These are phyloP conservation scores for Grosmannia huntii DNA, from an alignment of 2,329 filamentous ascomycete species.

Conservation along the genomic window DNA sequence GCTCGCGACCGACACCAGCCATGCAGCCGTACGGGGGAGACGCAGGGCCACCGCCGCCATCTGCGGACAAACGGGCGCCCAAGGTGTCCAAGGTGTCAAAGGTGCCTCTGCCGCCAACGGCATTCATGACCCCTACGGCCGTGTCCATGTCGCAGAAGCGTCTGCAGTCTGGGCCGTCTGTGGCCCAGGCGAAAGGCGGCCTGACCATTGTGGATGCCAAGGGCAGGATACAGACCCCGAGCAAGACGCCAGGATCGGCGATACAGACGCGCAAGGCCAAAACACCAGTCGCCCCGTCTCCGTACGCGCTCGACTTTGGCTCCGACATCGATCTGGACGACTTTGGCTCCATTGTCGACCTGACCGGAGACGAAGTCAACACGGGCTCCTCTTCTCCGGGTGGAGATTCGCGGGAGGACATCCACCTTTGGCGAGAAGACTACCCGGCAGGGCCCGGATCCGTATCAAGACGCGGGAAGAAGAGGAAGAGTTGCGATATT, in stretches of 20 bases:
- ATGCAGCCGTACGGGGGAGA: not conserved
- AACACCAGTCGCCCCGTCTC: slow-evolving; percentile 17
- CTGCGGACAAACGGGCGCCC: not conserved
- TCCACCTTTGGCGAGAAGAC: slow-evolving; percentile 30
- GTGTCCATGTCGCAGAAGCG: not conserved
- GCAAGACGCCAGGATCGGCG: not conserved
- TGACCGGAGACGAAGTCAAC: slow-evolving; percentile 18
- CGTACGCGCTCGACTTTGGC: slow-evolving; percentile 14
- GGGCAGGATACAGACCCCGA: not conserved
- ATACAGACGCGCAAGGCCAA: slow-evolving; percentile 8
- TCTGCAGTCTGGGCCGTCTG: not conserved
- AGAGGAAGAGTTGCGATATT: slow-evolving; percentile 39
- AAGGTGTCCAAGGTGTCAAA: not conserved
- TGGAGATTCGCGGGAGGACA: slow-evolving; percentile 16
- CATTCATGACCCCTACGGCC: not conserved
- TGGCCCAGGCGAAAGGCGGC: not conserved
- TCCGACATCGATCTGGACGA: slow-evolving; percentile 16
- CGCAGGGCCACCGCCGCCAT: too few relatives aligned
- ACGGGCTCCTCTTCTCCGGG: slow-evolving; percentile 9
- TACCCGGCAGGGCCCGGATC: slow-evolving; percentile 26
- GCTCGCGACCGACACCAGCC: not conserved
- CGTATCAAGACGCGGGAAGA: slow-evolving; percentile 28
- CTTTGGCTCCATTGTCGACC: slow-evolving; percentile 20
- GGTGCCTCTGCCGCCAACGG: not conserved
- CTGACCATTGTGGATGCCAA: not conserved